These are phyloP conservation scores for Incumbomyces lentus DNA, from an alignment of 2,329 filamentous ascomycete species.

Conservation along the genomic window DNA sequence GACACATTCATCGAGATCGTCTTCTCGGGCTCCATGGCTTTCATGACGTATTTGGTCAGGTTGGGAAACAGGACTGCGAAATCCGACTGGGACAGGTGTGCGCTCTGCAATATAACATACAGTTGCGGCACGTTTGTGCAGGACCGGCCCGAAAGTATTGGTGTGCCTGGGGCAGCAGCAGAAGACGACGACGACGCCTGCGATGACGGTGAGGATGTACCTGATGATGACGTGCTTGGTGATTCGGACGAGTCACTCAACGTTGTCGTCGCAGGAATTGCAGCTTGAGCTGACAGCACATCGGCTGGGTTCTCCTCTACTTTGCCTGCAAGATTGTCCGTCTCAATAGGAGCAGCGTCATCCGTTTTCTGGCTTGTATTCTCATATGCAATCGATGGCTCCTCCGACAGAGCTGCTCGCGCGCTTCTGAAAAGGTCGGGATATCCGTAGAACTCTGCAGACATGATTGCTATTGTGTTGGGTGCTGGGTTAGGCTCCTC, in stretches of 20 bases:
- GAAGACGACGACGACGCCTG: background rate
- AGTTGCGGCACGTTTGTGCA: constrained; percentile 47
- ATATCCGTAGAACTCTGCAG: constrained; percentile 72
- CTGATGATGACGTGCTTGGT: background rate
- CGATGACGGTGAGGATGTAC: background rate
- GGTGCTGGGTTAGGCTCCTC: constrained; percentile 34
- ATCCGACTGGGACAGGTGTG: constrained; percentile 73
- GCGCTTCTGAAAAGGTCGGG: constrained; percentile 59
- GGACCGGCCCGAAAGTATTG: background rate
- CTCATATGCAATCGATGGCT: constrained; percentile 32
- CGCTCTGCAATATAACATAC: constrained; percentile 64
- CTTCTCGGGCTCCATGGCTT: constrained; percentile 30
- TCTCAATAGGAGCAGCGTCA: background rate
- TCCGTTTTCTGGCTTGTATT: constrained; percentile 5
- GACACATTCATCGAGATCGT: constrained; percentile 25
- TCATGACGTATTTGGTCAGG: constrained; percentile 41
- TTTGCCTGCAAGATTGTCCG: no score
- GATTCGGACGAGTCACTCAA: background rate
- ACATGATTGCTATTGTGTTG: constrained; percentile 60
- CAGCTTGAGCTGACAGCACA: no score
- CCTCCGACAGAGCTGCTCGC: constrained; percentile 53
- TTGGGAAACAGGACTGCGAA: constrained; percentile 75
- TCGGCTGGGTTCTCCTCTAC: no score
- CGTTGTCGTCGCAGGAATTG: background rate
- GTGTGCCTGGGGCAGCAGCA: background rate